Evolutionary conservation across 2,329 filamentous ascomycete species (phyloP), one percentile per base, ranked within the genome.

Genomic region (Fonsecaea erecta): DNA sequence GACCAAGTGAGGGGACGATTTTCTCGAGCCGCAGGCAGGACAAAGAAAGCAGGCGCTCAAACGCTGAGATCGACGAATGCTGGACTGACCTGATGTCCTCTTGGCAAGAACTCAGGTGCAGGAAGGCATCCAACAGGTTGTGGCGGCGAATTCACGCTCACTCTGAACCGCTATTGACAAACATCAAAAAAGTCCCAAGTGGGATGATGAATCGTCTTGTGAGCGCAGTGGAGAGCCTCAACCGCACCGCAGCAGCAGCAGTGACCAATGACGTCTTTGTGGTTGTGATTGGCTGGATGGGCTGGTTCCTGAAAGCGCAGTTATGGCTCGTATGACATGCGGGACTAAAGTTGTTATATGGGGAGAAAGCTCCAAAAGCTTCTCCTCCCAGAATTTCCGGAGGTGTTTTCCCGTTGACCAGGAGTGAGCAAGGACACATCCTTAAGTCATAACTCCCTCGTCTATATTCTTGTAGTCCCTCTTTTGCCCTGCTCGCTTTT

Each of bases 301-400:
- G 40, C 40, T 46, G n/a, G 40, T 46, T 46, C 40, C 40, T 46
- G 40, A 24, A 24, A 14, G 35, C 35, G 16, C 35, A n/a, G 9
- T n/a, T 40, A n/a, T 40, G 2, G 2, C 18, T 46, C 40, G 40
- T 46, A 46, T 46, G 40, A 46, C 40, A 46, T 24, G 37, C 37
- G 37, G 37, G 18, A 40, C 37, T 40, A 40, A 40, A n/a, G 16
- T 40, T n/a, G 6, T 18, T 6, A 34, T 34, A 34, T 40, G 37
- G 37, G 37, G 37, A 12, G 37, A 40, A n/a, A 48, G 43, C 43
- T 48, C 43, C 43, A 48, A 48, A 48, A 48, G 43, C 43, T 48
- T 24, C 43, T 48, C 43, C 18, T 48, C 43, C 43, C 43, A 48
- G 43, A 12, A 24, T 48, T 24, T 11, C 43, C 43, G 43, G 43